Conservation (phyloP, 176 grass and related monocot genomes). For the Carex parvula region DNA sequence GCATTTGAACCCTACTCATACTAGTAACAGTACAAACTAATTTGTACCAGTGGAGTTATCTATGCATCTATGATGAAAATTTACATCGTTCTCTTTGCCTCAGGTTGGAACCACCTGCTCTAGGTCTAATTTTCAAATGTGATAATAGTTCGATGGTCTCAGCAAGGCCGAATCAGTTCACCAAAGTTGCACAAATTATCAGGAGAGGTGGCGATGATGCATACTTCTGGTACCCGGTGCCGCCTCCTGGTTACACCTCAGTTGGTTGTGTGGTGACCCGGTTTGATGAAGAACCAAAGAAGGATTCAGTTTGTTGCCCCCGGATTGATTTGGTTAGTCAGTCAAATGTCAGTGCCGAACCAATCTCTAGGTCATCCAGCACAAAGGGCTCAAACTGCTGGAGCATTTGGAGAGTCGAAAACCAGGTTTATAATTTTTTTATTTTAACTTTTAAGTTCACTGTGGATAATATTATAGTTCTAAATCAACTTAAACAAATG, state of each 20-base stretch:
- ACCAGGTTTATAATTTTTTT: conserved; percentile 56
- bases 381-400: conserved; percentile 76
- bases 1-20: background rate
- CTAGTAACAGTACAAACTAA: background rate
- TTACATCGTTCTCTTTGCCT: conserved; percentile 30
- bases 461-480: background rate
- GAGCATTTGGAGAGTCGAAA: conserved; percentile 99
- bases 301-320: conserved; percentile 79
- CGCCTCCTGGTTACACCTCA: conserved; percentile 86
- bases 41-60: background rate
- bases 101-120: conserved; percentile 86
- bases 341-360: conserved; percentile 64
- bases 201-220: conserved; percentile 72
- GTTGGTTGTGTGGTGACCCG: conserved; percentile 86
- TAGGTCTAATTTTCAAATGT: conserved; percentile 80
- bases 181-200: conserved; percentile 75
- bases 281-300: conserved; percentile 75
- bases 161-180: conserved; percentile 75
- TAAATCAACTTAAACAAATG: background rate
- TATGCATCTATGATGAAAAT: background rate
- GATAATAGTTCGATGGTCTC: conserved; percentile 57
- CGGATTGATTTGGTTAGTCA: conserved; percentile 74
- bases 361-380: conserved; percentile 75
- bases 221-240: conserved; percentile 91
- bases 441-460: background rate